Conservation (phyloP, 106 monocot species). For the Dioscorea zingiberensis region DNA sequence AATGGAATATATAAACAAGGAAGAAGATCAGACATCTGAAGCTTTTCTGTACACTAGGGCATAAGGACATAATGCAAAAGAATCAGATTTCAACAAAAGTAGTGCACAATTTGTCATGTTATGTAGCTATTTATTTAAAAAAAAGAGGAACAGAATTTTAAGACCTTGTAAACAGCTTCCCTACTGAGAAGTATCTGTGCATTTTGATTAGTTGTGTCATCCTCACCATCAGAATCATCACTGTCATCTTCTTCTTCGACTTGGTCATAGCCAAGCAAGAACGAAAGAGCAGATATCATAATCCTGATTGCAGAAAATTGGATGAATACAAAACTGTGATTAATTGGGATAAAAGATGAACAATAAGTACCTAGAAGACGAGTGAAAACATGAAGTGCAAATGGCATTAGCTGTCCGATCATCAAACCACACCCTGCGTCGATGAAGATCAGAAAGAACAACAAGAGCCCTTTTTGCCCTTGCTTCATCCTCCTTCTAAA, state of each 20-base stretch:
- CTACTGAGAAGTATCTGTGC: conserved; percentile 56
- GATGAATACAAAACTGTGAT: neutral
- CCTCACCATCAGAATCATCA: conserved; percentile 68
- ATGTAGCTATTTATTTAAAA: too few species aligned
- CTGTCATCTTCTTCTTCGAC: conserved; percentile 55
- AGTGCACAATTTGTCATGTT: too few species aligned
- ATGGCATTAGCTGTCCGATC: conserved; percentile 91
- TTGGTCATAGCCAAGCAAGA: conserved; percentile 79
- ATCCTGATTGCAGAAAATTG: conserved; percentile 46
- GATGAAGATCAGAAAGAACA: conserved; percentile 88
- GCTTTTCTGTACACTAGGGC: too few species aligned
- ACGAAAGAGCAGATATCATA: conserved; percentile 74
- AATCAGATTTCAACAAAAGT: too few species aligned
- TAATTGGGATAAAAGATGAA: neutral
- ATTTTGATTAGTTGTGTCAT: conserved; percentile 45
- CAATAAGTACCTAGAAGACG: conserved; percentile 55
- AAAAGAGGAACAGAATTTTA: neutral
- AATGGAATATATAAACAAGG: too few species aligned
- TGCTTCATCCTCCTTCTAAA: conserved; percentile 66
- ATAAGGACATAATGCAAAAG: too few species aligned
- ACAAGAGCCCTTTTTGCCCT: conserved; percentile 72
- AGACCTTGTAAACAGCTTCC: conserved; percentile 88
- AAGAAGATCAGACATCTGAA: too few species aligned
- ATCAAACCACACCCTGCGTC: conserved; percentile 95
- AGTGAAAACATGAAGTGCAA: conserved; percentile 81